phyloP scores from a whole-genome alignment of 1,284 basidiomycete species.

The Porogramme epimiltina region DNA sequence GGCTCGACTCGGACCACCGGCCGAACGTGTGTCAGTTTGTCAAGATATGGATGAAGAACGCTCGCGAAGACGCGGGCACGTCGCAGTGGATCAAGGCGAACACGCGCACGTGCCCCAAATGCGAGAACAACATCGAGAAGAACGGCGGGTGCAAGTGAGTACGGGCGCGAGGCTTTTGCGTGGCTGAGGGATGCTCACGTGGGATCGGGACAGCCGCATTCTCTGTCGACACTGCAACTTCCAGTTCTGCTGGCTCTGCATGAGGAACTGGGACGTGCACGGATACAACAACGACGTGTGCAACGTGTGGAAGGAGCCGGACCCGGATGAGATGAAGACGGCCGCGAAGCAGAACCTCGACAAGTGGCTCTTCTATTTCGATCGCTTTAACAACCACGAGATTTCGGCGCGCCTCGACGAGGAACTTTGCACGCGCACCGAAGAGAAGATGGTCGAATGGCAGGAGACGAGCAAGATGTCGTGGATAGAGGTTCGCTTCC shows the following conservation, averaged over 20 bases:
- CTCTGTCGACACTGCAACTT: conserved; percentile 61
- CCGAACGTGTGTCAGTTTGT: conserved; percentile 63
- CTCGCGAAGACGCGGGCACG: conserved; percentile 70
- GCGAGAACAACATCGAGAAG: conserved; percentile 71
- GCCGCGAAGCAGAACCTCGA: conserved; percentile 58
- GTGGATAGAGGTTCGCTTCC: conserved; percentile 63
- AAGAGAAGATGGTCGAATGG: conserved; percentile 73
- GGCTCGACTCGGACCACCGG: conserved; percentile 54
- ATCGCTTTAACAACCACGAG: conserved; percentile 71
- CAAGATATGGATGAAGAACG: conserved; percentile 64
- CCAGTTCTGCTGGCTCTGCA: conserved; percentile 76
- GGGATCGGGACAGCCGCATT: conserved; percentile 27
- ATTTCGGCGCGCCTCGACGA: conserved; percentile 64
- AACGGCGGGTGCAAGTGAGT: conserved; percentile 72
- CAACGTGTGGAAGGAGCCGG: conserved; percentile 67
- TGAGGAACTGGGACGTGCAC: conserved; percentile 66
- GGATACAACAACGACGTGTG: conserved; percentile 65
- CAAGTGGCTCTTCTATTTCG: conserved; percentile 69
- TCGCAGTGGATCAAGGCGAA: conserved; percentile 72
- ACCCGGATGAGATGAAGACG: conserved; percentile 49
- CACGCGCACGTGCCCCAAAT: conserved; percentile 69
- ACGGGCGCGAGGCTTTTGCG: background rate
- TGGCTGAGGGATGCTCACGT: conserved; percentile 27
- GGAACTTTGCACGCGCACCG: conserved; percentile 58
- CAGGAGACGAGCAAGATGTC: conserved; percentile 58